These are phyloP conservation scores for Aphanomyces stellatus DNA, from an alignment of 352 stramenopile species.

Conservation along the genomic window DNA sequence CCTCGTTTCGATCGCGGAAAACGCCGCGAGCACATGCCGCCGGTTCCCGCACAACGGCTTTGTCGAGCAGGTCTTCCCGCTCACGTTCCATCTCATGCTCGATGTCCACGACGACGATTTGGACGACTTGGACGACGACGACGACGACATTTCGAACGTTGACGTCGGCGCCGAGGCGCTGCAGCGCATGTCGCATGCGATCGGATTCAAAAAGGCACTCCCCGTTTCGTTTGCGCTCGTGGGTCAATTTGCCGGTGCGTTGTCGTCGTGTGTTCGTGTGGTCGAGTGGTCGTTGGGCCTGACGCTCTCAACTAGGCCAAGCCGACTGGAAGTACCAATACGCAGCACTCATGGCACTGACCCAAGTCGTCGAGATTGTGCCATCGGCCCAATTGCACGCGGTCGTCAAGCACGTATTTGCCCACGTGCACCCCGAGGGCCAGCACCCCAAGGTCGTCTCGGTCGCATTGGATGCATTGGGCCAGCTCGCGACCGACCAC, in stretches of 20 bases:
- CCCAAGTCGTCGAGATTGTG: conserved; percentile 74
- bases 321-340: conserved; percentile 72
- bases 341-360: conserved; percentile 65
- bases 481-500: conserved; percentile 71
- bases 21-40: conserved; percentile 46
- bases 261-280: not conserved
- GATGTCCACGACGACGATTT: conserved; percentile 49
- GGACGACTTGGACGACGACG: conserved; percentile 46
- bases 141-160: conserved; percentile 81
- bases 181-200: conserved; percentile 51
- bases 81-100: conserved; percentile 81
- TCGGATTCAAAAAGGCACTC: conserved; percentile 62
- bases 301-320: not conserved
- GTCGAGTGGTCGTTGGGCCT: not conserved
- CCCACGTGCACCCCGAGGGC: conserved; percentile 42
- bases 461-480: conserved; percentile 76
- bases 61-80: conserved; percentile 55
- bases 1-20: conserved; percentile 67
- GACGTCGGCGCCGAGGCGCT: conserved; percentile 76
- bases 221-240: conserved; percentile 70
- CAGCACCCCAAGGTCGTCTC: conserved; percentile 70
- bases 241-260: not conserved
- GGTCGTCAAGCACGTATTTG: conserved; percentile 57
- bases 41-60: conserved; percentile 71
- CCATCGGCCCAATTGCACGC: conserved; percentile 51